Percentiles rank a stretch among this genome's conserved stretches.
Evolutionary conservation across 139 green algal genomes (phyloP).

Genomic region (Raphidocelis subcapitata): DNA sequence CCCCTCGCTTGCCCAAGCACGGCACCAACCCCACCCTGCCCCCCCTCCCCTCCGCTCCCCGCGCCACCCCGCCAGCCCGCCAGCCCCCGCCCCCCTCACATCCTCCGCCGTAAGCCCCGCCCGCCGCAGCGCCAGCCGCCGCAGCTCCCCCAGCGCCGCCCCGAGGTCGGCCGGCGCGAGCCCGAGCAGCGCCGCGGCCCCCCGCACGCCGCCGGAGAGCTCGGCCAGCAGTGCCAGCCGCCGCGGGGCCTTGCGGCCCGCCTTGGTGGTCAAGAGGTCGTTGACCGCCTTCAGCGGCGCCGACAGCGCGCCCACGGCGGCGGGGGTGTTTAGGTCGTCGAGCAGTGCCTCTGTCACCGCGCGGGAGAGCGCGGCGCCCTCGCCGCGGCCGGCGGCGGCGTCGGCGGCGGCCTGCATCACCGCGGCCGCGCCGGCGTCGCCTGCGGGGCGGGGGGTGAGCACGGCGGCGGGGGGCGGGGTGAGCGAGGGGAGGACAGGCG

Average conservation of each 20-base stretch:
- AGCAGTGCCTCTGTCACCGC: slow-evolving; percentile 38
- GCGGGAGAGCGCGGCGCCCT: neutral
- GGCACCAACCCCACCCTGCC: too few relatives aligned
- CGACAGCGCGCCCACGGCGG: slow-evolving; percentile 69
- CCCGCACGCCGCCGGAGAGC: slow-evolving; percentile 11
- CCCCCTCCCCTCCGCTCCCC: too few relatives aligned
- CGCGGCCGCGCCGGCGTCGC: neutral
- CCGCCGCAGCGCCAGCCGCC: slow-evolving; percentile 62
- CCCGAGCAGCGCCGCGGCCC: slow-evolving; percentile 38
- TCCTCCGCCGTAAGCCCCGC: slow-evolving; percentile 70
- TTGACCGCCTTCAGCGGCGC: slow-evolving; percentile 77
- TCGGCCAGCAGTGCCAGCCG: slow-evolving; percentile 36
- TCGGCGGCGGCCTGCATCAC: neutral
- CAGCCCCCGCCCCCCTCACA: slow-evolving; percentile 49
- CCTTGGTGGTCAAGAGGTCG: slow-evolving; percentile 68
- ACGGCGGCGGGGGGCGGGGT: too few relatives aligned
- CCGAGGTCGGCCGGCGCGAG: slow-evolving; percentile 33
- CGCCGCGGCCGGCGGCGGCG: neutral
- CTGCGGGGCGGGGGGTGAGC: neutral
- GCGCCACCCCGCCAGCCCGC: too few relatives aligned
- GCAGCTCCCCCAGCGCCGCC: slow-evolving; percentile 59
- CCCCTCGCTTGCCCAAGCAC: too few relatives aligned
- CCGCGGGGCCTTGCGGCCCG: slow-evolving; percentile 35
- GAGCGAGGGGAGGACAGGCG: too few relatives aligned
- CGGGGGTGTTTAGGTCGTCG: slow-evolving; percentile 93